Percentiles rank a stretch among this genome's conserved stretches.
Evolutionary conservation across 163 green algal genomes (phyloP).

Genomic region (Volvox carteri): DNA sequence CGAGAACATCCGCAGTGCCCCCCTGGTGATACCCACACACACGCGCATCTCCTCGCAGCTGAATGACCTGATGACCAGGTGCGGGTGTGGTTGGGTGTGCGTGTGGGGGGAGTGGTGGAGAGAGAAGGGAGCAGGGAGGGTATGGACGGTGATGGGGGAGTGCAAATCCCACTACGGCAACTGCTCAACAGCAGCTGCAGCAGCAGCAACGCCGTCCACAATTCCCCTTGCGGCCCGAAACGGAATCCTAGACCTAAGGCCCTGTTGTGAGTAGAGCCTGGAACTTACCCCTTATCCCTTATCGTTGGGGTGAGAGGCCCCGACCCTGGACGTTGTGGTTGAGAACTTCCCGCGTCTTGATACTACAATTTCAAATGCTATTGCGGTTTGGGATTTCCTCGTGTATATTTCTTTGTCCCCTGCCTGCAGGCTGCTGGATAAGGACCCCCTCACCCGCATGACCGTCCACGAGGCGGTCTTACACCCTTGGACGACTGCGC

Average conservation of each 20-base stretch:
- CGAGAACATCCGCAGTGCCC: constrained; percentile 62
- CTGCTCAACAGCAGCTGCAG: background rate
- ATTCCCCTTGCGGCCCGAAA: too few species aligned
- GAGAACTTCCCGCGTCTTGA: too few species aligned
- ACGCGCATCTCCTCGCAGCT: constrained; percentile 39
- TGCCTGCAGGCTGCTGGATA: constrained; percentile 66
- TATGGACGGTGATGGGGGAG: background rate
- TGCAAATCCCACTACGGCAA: background rate
- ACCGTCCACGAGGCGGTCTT: constrained; percentile 59
- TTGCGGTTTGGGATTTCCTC: too few species aligned
- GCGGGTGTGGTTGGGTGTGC: background rate
- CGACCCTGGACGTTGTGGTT: too few species aligned
- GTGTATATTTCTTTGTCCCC: too few species aligned
- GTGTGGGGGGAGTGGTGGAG: background rate
- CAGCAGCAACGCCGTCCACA: too few species aligned
- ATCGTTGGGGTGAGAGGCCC: too few species aligned
- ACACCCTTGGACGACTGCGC: constrained; percentile 72
- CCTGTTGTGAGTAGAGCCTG: too few species aligned
- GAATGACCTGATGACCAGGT: constrained; percentile 27
- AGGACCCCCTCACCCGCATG: constrained; percentile 56
- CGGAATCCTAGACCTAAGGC: too few species aligned
- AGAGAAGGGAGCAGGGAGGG: background rate
- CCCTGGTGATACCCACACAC: constrained; percentile 37
- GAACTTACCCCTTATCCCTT: too few species aligned
- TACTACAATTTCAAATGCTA: too few species aligned